Evolutionary conservation across 75 land plant genomes (phyloP).

Genomic region (Cryptomeria japonica): DNA sequence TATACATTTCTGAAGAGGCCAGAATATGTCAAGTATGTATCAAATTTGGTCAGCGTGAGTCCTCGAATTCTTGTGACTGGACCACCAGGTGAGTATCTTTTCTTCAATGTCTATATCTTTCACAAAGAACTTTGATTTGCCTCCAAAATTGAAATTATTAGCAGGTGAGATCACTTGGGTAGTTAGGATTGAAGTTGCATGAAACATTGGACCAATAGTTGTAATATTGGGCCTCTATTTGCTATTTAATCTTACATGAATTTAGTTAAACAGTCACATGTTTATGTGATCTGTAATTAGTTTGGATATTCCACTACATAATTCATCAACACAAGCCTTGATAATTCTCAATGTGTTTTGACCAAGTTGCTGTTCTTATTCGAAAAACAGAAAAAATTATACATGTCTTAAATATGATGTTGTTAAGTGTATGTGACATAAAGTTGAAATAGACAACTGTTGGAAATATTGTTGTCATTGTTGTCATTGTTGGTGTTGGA

Average conservation of each 20-base stretch:
- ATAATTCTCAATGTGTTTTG: too few relatives aligned
- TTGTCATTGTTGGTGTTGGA: too few relatives aligned
- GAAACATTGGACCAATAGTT: neutral
- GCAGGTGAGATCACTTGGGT: neutral
- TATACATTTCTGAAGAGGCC: slow-evolving; percentile 35
- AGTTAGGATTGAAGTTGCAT: neutral
- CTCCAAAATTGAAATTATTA: neutral
- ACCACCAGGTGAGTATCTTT: slow-evolving; percentile 30
- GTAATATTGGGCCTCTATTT: neutral
- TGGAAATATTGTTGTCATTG: too few relatives aligned
- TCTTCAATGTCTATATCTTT: neutral
- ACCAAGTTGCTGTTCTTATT: too few relatives aligned
- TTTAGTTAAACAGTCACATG: neutral
- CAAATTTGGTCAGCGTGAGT: slow-evolving; percentile 32
- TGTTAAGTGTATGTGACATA: too few relatives aligned
- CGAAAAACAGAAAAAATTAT: too few relatives aligned
- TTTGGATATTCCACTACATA: too few relatives aligned
- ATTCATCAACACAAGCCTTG: too few relatives aligned
- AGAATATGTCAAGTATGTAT: slow-evolving; percentile 35
- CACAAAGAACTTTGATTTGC: neutral
- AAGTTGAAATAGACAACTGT: too few relatives aligned
- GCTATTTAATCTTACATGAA: neutral
- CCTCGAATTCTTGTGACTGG: slow-evolving; percentile 39
- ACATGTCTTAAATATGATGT: too few relatives aligned
- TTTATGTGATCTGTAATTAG: neutral